Evolutionary conservation across 2,329 filamentous ascomycete species (phyloP), one percentile per base, ranked within the genome.

Genomic region (Clonostachys rosea): DNA sequence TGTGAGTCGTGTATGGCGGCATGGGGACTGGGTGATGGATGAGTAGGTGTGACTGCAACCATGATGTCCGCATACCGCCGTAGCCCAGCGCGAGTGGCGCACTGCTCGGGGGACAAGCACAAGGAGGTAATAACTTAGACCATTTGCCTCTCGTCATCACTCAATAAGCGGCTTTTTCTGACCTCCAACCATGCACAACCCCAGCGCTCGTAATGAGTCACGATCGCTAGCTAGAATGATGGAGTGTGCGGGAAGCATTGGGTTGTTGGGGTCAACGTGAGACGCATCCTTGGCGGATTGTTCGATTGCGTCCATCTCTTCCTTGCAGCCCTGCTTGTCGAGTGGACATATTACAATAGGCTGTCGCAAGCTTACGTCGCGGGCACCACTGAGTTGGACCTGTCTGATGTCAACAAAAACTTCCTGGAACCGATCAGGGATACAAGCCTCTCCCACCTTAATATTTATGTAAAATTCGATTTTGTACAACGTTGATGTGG

Each of bases 271-370:
- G 56, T 92, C 90, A 50, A 97, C 86, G 51, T 88, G 83, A 14
- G 89, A 87, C 3, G 94, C 92, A 57, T 97, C 92, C 66, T 91
- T 92, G 40, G 94, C 94, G 1, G 94, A 89, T 67, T 96, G 90
- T 62, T 96, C 91, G 53, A 99, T 97, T 36, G 91, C 91, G 59
- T 96, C 91, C 90, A 99, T 96, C 70, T 97, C 94, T 63, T 96
- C 91, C 66, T 95, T 96, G 70, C 94, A 99, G 14, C 87, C 89
- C 55, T 95, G 89, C 60, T 96, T 90, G 61, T 99, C 94, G 52
- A 96, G 83, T 0, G 94, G 92, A 59, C 92, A 97, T 45, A 97
- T 94, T 34, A 97, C 90, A 49, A 99, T 96, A 6, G 90, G 91
- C 66, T 97, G 89, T 46, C 92, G 83, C 40, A 97, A 77, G 33